Percentiles rank a stretch among this genome's conserved stretches.
These are phyloP conservation scores for Pyrenophora tritici-repentis DNA, from an alignment of 2,329 filamentous ascomycete species.

Conservation along the genomic window DNA sequence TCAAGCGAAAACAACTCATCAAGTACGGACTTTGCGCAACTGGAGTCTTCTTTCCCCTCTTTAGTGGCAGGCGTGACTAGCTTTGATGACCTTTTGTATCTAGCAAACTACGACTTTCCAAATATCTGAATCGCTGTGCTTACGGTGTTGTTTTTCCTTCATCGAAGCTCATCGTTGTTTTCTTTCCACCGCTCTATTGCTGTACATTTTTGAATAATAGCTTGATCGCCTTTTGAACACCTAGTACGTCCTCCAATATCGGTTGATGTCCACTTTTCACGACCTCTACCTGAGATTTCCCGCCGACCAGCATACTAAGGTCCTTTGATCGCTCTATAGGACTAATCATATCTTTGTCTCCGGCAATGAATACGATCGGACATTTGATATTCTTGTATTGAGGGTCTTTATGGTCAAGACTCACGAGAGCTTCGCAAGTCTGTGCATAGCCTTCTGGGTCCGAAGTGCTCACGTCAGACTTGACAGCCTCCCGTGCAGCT, in stretches of 20 bases:
- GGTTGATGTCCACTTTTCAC: not conserved
- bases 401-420: conserved; percentile 9
- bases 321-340: not conserved
- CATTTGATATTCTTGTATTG: conserved; percentile 5
- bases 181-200: not conserved
- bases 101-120: not conserved
- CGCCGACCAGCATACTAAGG: not conserved
- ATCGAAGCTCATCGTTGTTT: too few species aligned
- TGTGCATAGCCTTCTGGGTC: conserved; percentile 13
- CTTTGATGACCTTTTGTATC: not conserved
- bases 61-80: not conserved
- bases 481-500: conserved; percentile 2
- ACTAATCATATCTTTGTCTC: not conserved
- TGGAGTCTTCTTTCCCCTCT: not conserved
- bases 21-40: not conserved
- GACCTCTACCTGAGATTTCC: not conserved
- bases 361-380: conserved; percentile 2
- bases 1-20: not conserved
- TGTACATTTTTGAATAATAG: not conserved
- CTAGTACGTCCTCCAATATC: not conserved
- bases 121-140: not conserved
- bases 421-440: conserved; percentile 14
- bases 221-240: not conserved
- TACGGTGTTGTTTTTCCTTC: too few species aligned
- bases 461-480: conserved; percentile 1